These are phyloP conservation scores for Ammopiptanthus mongolicus DNA, from an alignment of 306 rosid genomes.

Conservation along the genomic window DNA sequence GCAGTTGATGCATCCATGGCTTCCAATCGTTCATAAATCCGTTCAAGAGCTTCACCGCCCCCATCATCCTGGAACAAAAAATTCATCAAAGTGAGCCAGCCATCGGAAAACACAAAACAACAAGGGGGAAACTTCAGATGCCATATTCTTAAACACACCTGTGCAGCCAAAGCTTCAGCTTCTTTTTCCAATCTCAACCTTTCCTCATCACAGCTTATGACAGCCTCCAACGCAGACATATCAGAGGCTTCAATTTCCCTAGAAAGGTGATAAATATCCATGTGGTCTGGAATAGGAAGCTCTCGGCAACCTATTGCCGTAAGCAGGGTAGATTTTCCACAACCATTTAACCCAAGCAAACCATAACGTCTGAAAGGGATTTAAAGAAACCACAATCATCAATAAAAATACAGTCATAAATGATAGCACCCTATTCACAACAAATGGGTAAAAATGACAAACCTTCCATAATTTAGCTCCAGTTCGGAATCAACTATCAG, in stretches of 20 bases:
- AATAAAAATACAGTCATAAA: not conserved
- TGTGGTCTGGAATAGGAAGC: constrained; percentile 95
- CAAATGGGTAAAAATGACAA: not conserved
- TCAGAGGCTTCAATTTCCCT: constrained; percentile 98
- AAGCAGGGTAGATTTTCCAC: constrained; percentile 93
- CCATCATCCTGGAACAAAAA: constrained; percentile 71
- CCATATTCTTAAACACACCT: constrained; percentile 39
- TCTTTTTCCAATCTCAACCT: constrained; percentile 82
- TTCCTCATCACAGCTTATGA: constrained; percentile 92
- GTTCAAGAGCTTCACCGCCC: constrained; percentile 91
- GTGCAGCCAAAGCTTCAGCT: constrained; percentile 77
- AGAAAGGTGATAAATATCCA: constrained; percentile 89
- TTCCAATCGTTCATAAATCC: constrained; percentile 83
- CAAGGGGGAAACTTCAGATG: not conserved
- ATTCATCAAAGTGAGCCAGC: not conserved
- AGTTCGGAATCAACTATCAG: constrained; percentile 86
- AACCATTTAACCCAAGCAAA: constrained; percentile 91
- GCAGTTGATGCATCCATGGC: constrained; percentile 96
- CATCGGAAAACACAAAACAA: not conserved
- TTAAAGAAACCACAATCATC: constrained; percentile 11
- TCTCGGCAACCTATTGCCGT: constrained; percentile 78
- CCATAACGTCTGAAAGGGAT: constrained; percentile 73
- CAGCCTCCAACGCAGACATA: constrained; percentile 91
- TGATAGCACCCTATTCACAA: not conserved
- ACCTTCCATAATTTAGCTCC: constrained; percentile 99